Evolutionary conservation across 129 eudicot species (phyloP).

Genomic region (Gnaphalium uliginosum): DNA sequence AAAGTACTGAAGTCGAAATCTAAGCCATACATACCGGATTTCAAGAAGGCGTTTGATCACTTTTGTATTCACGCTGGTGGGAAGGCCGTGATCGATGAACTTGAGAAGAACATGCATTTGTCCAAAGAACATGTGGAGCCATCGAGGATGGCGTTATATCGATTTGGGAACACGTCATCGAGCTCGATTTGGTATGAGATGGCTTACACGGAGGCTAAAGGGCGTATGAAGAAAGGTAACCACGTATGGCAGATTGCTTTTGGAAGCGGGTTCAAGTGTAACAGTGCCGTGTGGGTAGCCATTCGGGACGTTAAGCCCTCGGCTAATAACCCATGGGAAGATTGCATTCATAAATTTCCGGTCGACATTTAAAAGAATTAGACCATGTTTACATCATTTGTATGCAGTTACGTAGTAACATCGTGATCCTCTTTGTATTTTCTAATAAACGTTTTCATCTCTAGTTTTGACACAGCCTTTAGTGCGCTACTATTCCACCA

Average conservation of each 20-base stretch:
- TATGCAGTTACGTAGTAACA: too few relatives aligned
- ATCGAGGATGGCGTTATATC: conserved; percentile 61
- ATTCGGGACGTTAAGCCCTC: conserved; percentile 46
- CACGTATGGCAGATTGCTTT: conserved; percentile 43
- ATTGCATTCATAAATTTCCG: conserved; percentile 52
- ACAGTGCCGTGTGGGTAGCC: conserved; percentile 76
- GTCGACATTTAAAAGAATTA: conserved; percentile 23
- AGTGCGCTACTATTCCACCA: too few relatives aligned
- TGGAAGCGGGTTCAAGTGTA: conserved; percentile 69
- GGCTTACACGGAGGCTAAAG: conserved; percentile 64
- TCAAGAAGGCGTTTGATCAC: conserved; percentile 59
- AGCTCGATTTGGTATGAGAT: conserved; percentile 71
- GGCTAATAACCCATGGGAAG: conserved; percentile 45
- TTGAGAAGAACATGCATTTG: conserved; percentile 56
- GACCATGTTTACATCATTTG: neutral
- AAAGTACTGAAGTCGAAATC: conserved; percentile 36
- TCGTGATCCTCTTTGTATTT: too few relatives aligned
- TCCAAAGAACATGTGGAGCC: conserved; percentile 55
- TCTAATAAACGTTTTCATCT: too few relatives aligned
- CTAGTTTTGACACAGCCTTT: too few relatives aligned
- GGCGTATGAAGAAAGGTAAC: conserved; percentile 42
- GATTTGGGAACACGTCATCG: conserved; percentile 68
- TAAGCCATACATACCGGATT: conserved; percentile 61
- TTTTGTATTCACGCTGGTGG: conserved; percentile 72
- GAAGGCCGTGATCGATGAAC: conserved; percentile 65